Base-by-base conservation (phyloP, 1,284 basidiomycete species). In the Cryptococcus floricola region DNA sequence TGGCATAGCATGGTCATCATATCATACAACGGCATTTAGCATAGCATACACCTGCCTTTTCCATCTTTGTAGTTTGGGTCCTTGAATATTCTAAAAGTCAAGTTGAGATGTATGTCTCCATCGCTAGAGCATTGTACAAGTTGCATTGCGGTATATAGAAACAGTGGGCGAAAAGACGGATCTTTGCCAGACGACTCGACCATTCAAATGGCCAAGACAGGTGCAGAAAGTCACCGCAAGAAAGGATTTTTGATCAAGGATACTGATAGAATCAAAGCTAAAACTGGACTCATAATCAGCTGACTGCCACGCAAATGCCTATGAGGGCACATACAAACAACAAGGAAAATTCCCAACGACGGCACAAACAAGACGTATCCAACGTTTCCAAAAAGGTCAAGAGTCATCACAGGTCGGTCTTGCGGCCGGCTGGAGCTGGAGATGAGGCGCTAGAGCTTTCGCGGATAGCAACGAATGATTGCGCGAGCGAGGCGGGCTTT, bases 401-500 rank as follows among this genome's bases (percentile, higher is more conserved):
- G 18, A 23, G n/a, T 41, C 12, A 8, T 48, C 52, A 60, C 41
- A 60, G 52, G 47, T 57, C 59, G 16, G 56, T 49, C n/a, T 50
- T 44, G 37, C 25, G 42, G 16, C 27, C 47, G 28, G 54, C 48
- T 42, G 54, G 46, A 39, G 57, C 49, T 14, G 58, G 14, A 28
- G 62, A 50, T 8, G 57, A 54, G 31, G 31, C 37, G 27, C 45
- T 44, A 13, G 52, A 39, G 25, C 45, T 53, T 28, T 65, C 65
- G n/a, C 68, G 54, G 13, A 66, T 42, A 16, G 65, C 66, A 5
- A 59, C 54, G 42, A 70, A 68, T 13, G 60, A 62, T 34, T 65
- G 62, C 31, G 66, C 62, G 42, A 71, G 61, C n/a, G 67, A 66
- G 13, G 66, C 67, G 18, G 69, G 66, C 53, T 68, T 71, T 49